These are phyloP conservation scores for Boletus sp. DNA, from an alignment of 1,284 basidiomycete species.

Conservation along the genomic window DNA sequence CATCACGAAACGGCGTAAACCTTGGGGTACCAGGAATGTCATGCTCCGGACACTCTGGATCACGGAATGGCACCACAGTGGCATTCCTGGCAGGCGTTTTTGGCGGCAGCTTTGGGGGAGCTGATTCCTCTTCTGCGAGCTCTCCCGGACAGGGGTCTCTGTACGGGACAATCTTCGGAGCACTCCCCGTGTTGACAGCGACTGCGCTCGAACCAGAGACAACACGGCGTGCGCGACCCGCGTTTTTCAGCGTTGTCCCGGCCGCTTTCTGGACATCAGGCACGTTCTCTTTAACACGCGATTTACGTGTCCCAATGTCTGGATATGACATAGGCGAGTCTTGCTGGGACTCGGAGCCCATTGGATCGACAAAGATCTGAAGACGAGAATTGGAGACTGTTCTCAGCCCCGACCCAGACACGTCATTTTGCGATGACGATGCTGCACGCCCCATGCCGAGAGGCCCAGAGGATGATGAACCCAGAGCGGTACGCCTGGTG, in stretches of 20 bases:
- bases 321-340: conserved; percentile 58
- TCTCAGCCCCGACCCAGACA: conserved; percentile 30
- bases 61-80: conserved; percentile 45
- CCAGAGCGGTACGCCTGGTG: conserved; percentile 42
- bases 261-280: conserved; percentile 66
- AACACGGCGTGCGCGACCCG: conserved; percentile 56
- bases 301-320: conserved; percentile 73
- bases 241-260: conserved; percentile 65
- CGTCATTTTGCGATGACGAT: conserved; percentile 33
- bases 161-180: conserved; percentile 58
- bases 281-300: conserved; percentile 75
- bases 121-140: conserved; percentile 21
- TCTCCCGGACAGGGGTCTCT: conserved; percentile 49
- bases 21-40: conserved; percentile 50
- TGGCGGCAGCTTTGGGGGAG: conserved; percentile 30
- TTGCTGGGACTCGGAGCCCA: conserved; percentile 50
- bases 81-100: conserved; percentile 38
- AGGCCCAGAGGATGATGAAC: conserved; percentile 36
- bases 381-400: conserved; percentile 57
- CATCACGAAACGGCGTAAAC: conserved; percentile 71
- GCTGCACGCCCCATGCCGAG: conserved; percentile 19
- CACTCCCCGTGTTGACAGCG: conserved; percentile 17
- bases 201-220: conserved; percentile 46
- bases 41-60: conserved; percentile 32
- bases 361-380: conserved; percentile 72